These are phyloP conservation scores for Melanomma pulvis-pyrius DNA, from an alignment of 495 filamentous ascomycete species.

Conservation along the genomic window DNA sequence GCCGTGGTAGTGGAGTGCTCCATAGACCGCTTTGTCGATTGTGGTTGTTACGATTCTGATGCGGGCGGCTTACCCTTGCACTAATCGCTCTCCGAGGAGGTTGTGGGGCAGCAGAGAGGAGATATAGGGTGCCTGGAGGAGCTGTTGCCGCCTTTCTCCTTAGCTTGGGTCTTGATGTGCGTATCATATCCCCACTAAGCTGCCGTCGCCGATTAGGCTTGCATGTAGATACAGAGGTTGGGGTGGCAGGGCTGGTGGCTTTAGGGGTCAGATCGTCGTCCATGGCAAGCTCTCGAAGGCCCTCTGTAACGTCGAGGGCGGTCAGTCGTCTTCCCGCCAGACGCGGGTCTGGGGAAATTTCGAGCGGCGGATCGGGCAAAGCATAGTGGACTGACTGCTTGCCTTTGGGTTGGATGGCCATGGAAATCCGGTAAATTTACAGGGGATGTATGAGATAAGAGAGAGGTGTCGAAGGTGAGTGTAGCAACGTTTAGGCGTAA, in stretches of 20 bases:
- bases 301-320: slow-evolving; percentile 20
- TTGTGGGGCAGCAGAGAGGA: neutral
- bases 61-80: slow-evolving; percentile 11
- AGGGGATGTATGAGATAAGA: too few relatives aligned
- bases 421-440: neutral
- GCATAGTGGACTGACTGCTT: neutral
- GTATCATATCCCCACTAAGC: neutral
- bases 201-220: neutral
- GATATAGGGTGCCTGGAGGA: slow-evolving; percentile 4
- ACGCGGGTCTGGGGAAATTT: neutral
- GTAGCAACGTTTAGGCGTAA: too few relatives aligned
- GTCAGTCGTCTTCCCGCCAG: neutral
- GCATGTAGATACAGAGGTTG: neutral
- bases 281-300: slow-evolving; percentile 1
- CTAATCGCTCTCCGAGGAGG: slow-evolving; percentile 22
- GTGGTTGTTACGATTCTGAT: neutral
- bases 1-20: neutral
- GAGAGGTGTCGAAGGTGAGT: too few relatives aligned
- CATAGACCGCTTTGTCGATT: neutral
- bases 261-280: slow-evolving; percentile 13
- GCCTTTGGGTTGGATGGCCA: neutral
- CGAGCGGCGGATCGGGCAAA: neutral
- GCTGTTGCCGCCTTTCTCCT: slow-evolving; percentile 15
- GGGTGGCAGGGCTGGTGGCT: neutral
- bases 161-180: neutral